Evolutionary conservation across 192 early-diverging fungal genomes (phyloP).

Genomic region (Geranomyces michiganensis): DNA sequence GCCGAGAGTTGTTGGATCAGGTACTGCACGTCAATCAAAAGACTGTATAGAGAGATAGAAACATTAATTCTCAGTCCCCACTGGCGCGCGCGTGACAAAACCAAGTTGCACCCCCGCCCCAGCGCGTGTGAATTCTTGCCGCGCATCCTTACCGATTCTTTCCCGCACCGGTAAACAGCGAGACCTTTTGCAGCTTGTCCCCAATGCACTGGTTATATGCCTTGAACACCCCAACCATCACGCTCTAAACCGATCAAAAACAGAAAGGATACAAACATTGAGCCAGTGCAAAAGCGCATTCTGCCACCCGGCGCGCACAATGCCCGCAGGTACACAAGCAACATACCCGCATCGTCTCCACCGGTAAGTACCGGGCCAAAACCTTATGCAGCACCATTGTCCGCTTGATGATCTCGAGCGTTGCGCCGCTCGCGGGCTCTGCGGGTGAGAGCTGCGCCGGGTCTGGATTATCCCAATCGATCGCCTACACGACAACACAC

Average conservation of each 20-base stretch:
- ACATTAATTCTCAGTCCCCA: too few species aligned
- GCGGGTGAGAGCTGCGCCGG: constrained; percentile 38
- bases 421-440: constrained; percentile 49
- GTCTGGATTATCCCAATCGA: constrained; percentile 62
- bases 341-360: constrained; percentile 67
- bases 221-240: constrained; percentile 80
- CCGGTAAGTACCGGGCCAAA: constrained; percentile 80
- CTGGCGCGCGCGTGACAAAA: too few species aligned
- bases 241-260: constrained; percentile 39
- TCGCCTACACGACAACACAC: constrained; percentile 15
- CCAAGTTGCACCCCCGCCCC: too few species aligned
- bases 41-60: constrained; percentile 37
- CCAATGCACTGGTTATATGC: constrained; percentile 77
- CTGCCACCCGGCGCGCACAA: too few species aligned
- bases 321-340: too few species aligned
- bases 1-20: constrained; percentile 66
- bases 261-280: background rate
- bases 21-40: constrained; percentile 78
- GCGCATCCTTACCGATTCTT: constrained; percentile 60
- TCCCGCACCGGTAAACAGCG: constrained; percentile 57
- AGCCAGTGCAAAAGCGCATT: background rate
- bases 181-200: constrained; percentile 63
- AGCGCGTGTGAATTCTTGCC: background rate
- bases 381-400: constrained; percentile 90
- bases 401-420: constrained; percentile 89